These are phyloP conservation scores for Linnemannia exigua DNA, from an alignment of 192 early-diverging fungal species.

Conservation along the genomic window DNA sequence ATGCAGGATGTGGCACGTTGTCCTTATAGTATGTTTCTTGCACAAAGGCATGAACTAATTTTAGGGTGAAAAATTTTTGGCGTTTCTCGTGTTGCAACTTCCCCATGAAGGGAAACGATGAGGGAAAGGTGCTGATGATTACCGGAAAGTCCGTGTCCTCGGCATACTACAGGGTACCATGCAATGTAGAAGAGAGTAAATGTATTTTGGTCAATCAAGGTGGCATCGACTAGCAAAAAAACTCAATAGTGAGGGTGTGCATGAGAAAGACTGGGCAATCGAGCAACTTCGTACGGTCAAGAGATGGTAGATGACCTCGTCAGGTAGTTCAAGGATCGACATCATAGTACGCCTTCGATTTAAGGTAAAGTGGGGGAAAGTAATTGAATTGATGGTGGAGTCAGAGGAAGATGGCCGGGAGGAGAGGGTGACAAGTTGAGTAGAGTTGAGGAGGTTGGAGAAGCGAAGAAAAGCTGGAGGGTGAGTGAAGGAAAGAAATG, in stretches of 20 bases:
- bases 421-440: background rate
- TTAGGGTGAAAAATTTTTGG: background rate
- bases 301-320: constrained; percentile 38
- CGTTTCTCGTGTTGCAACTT: no score
- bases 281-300: constrained; percentile 25
- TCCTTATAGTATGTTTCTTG: background rate
- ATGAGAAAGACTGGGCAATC: background rate
- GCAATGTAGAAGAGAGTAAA: background rate
- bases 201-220: background rate
- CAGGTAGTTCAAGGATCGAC: constrained; percentile 29
- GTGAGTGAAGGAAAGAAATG: background rate
- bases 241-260: background rate
- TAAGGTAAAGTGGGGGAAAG: background rate
- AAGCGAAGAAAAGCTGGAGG: background rate
- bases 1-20: background rate
- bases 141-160: constrained; percentile 49
- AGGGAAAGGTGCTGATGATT: background rate
- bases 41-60: background rate
- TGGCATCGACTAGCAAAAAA: background rate
- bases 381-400: background rate
- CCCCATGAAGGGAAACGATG: no score
- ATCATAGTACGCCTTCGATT: background rate
- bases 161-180: constrained; percentile 12
- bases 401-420: background rate
- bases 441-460: no score